phyloP scores from a whole-genome alignment of 2,329 filamentous ascomycete genomes.

The Elsinoe australis region DNA sequence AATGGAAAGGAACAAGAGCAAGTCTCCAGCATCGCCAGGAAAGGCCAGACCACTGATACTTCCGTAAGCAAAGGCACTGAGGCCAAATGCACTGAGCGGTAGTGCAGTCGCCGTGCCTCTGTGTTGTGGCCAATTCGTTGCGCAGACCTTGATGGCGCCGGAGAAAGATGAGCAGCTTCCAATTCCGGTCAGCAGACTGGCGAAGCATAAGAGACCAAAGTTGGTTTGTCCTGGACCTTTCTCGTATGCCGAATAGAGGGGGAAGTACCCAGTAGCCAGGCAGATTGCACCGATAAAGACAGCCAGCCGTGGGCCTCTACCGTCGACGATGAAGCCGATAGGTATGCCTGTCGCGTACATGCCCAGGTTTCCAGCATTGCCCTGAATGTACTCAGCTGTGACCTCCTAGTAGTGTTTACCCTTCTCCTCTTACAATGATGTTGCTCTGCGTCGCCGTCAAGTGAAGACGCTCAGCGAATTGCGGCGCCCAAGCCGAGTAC shows the following conservation, averaged over 20 bases:
- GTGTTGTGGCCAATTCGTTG: conserved; percentile 84
- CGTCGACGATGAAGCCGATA: conserved; percentile 79
- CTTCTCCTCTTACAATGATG: conserved; percentile 61
- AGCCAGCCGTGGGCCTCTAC: conserved; percentile 68
- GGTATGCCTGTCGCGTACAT: conserved; percentile 92
- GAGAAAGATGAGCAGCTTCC: conserved; percentile 89
- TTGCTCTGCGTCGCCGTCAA: conserved; percentile 91
- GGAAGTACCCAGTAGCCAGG: conserved; percentile 75
- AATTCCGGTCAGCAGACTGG: conserved; percentile 75
- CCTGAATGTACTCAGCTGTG: conserved; percentile 33
- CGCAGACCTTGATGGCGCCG: conserved; percentile 74
- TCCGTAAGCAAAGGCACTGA: conserved; percentile 96
- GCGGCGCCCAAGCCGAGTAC: conserved; percentile 95
- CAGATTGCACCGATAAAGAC: conserved; percentile 66
- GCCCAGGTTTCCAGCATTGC: conserved; percentile 72
- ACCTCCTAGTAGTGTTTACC: background rate
- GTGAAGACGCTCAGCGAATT: conserved; percentile 79
- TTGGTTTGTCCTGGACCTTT: conserved; percentile 52
- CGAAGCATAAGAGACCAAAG: conserved; percentile 62
- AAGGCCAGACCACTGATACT: conserved; percentile 68
- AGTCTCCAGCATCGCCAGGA: conserved; percentile 72
- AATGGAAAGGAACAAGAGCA: conserved; percentile 69
- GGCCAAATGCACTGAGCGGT: conserved; percentile 81
- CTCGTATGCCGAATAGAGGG: conserved; percentile 71
- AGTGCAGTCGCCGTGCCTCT: conserved; percentile 92